A percentile compares a stretch with the other conserved stretches of the same genome.
Conservation (phyloP, 83 land plant genomes). For the Diphasiastrum complanatum region DNA sequence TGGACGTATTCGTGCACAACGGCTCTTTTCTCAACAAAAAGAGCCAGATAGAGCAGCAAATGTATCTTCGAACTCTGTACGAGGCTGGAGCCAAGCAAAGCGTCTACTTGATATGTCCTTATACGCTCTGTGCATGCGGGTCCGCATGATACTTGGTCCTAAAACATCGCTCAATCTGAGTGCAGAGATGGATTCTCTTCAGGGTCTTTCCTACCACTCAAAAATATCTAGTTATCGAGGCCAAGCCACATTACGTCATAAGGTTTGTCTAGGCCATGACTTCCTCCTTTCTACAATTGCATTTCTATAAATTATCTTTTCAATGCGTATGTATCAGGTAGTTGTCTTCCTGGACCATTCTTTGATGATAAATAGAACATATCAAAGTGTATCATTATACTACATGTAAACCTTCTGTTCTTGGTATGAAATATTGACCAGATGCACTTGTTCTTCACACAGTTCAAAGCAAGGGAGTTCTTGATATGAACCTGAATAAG, state of each 20-base stretch:
- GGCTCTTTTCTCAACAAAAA: constrained; percentile 8
- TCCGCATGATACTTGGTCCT: constrained; percentile 23
- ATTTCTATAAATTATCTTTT: too few relatives aligned
- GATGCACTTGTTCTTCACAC: too few relatives aligned
- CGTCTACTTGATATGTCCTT: constrained; percentile 28
- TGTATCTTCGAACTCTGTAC: constrained; percentile 6
- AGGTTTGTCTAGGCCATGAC: constrained; percentile 4
- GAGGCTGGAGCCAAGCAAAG: constrained; percentile 12
- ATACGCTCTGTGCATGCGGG: constrained; percentile 29
- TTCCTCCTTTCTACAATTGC: too few relatives aligned
- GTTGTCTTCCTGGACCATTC: background rate
- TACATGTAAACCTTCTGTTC: too few relatives aligned
- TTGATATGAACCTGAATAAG: background rate
- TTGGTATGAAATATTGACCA: too few relatives aligned
- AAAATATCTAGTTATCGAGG: constrained; percentile 18
- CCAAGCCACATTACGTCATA: constrained; percentile 28
- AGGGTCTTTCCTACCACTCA: background rate
- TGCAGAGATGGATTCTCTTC: constrained; percentile 33
- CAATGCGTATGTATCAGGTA: background rate
- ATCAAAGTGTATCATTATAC: too few relatives aligned
- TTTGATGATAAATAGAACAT: background rate
- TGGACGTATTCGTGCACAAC: constrained; percentile 35
- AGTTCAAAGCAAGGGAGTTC: background rate
- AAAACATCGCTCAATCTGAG: constrained; percentile 19
- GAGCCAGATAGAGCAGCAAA: background rate